phyloP scores from a whole-genome alignment of 768 basidiomycete genomes.

The Mycena galopus region DNA sequence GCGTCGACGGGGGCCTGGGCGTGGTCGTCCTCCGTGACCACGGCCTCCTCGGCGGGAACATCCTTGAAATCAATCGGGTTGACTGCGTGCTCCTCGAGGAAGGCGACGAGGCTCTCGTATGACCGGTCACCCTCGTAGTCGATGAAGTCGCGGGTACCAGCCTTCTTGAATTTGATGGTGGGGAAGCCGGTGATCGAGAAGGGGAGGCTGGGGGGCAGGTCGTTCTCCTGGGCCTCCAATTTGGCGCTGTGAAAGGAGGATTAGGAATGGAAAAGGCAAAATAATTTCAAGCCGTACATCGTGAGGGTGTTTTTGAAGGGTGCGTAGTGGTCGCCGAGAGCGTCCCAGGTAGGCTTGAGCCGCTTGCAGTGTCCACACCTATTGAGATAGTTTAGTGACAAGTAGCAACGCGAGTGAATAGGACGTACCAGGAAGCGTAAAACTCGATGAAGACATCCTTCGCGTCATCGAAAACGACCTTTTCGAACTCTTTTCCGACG shows the following conservation, averaged over 20 bases:
- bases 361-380: slow-evolving; percentile 98
- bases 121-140: slow-evolving; percentile 96
- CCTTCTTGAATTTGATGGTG: slow-evolving; percentile 96
- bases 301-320: slow-evolving; percentile 77
- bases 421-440: slow-evolving; percentile 91
- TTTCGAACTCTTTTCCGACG: slow-evolving; percentile 91
- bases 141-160: slow-evolving; percentile 87
- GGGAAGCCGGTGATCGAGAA: slow-evolving; percentile 95
- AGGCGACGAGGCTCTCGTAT: slow-evolving; percentile 86
- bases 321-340: slow-evolving; percentile 87
- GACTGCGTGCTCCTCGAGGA: slow-evolving; percentile 85
- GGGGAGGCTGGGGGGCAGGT: slow-evolving; percentile 87
- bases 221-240: slow-evolving; percentile 97
- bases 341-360: slow-evolving; percentile 94
- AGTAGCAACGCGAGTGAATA: not conserved
- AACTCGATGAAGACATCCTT: slow-evolving; percentile 99
- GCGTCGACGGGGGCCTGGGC: slow-evolving; percentile 53
- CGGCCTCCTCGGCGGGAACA: slow-evolving; percentile 12
- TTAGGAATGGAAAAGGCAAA: not conserved
- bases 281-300: slow-evolving; percentile 68
- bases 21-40: slow-evolving; percentile 45
- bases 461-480: slow-evolving; percentile 84
- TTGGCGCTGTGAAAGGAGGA: slow-evolving; percentile 74
- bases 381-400: not conserved
- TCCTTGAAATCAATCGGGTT: slow-evolving; percentile 69